phyloP scores from a whole-genome alignment of 1,139 yeast genomes.

The Nematodospora anomalae region DNA sequence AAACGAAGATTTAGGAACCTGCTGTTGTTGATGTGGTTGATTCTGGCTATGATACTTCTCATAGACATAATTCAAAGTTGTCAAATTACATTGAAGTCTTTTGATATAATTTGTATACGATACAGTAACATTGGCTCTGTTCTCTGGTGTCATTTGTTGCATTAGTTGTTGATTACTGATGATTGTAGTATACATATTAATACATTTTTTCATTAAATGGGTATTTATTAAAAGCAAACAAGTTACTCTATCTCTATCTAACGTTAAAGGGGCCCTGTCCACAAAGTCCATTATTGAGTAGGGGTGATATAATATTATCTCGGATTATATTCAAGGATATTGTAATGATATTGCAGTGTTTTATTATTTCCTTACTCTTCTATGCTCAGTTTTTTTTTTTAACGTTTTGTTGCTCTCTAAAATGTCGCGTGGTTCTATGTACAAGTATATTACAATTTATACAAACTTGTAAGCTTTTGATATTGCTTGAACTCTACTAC shows the following conservation, averaged over 20 bases:
- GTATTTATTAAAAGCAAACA: constrained; percentile 53
- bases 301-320: too few relatives aligned
- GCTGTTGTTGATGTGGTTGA: constrained; percentile 20
- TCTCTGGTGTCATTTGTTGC: constrained; percentile 37
- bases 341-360: too few relatives aligned
- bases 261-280: constrained; percentile 18
- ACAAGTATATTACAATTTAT: constrained; percentile 5
- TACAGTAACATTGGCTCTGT: constrained; percentile 41
- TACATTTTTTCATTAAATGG: constrained; percentile 51
- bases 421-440: constrained; percentile 4
- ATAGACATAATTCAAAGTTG: constrained; percentile 52
- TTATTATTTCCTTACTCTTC: constrained; percentile 3
- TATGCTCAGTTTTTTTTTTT: constrained; percentile 5
- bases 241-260: constrained; percentile 49
- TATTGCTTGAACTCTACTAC: constrained; percentile 40
- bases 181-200: constrained; percentile 36
- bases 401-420: not conserved
- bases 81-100: constrained; percentile 53
- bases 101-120: constrained; percentile 52
- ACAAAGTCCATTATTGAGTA: constrained; percentile 10
- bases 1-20: constrained; percentile 37
- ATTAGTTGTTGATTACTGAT: constrained; percentile 37
- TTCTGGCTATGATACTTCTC: constrained; percentile 47
- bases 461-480: constrained; percentile 5
- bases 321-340: too few relatives aligned